phyloP scores from a whole-genome alignment of 2,329 filamentous ascomycete genomes.

The Claviceps humidiphila region DNA sequence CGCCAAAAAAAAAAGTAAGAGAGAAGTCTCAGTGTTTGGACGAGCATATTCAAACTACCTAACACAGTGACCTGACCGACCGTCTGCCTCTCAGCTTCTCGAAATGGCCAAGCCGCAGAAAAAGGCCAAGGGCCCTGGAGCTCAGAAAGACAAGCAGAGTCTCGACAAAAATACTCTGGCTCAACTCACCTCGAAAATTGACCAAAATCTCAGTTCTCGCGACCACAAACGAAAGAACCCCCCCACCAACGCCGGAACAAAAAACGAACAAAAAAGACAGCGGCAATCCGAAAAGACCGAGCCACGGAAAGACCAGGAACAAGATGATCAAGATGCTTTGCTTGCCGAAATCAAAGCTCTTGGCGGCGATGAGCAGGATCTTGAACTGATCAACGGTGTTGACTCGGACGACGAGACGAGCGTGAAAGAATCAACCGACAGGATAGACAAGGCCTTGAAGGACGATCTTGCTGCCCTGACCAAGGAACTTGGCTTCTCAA shows the following conservation, averaged over 20 bases:
- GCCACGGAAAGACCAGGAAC: conserved; percentile 12
- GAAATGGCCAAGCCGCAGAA: conserved; percentile 25
- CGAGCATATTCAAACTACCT: neutral
- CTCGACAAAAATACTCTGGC: conserved; percentile 39
- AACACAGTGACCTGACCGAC: neutral
- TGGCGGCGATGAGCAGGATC: conserved; percentile 51
- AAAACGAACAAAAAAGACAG: conserved; percentile 25
- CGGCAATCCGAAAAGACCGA: conserved; percentile 16
- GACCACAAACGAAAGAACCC: conserved; percentile 33
- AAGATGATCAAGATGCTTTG: conserved; percentile 27
- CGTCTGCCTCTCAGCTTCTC: neutral
- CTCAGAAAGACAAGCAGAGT: conserved; percentile 9
- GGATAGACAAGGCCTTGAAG: conserved; percentile 28
- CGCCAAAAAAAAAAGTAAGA: conserved; percentile 8
- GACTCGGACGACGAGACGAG: conserved; percentile 28
- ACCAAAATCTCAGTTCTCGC: conserved; percentile 31
- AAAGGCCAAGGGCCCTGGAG: conserved; percentile 20
- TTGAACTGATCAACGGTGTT: conserved; percentile 44
- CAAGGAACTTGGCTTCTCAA: conserved; percentile 25
- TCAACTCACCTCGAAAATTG: conserved; percentile 43
- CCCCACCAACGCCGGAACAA: conserved; percentile 19
- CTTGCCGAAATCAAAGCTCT: conserved; percentile 52
- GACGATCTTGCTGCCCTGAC: conserved; percentile 24
- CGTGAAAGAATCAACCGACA: conserved; percentile 17
- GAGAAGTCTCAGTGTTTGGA: neutral